These are phyloP conservation scores for Bipolaris bicolor DNA, from an alignment of 2,329 filamentous ascomycete species.

Conservation along the genomic window DNA sequence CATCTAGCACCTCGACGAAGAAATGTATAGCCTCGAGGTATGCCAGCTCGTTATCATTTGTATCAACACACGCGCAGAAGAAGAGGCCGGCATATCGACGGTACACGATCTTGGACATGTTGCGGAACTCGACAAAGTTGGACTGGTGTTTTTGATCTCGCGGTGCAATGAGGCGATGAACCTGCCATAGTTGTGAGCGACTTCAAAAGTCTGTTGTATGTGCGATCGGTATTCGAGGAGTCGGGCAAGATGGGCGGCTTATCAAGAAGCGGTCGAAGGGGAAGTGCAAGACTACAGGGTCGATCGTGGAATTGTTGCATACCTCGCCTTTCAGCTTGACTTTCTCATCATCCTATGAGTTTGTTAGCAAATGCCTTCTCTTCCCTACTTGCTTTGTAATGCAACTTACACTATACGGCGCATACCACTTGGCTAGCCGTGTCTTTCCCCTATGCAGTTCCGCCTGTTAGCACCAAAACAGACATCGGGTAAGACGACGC, in stretches of 20 bases:
- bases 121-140: slow-evolving; percentile 96
- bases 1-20: slow-evolving; percentile 97
- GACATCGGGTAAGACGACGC: neutral
- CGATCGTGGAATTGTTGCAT: slow-evolving; percentile 36
- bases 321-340: slow-evolving; percentile 98
- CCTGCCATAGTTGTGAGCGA: slow-evolving; percentile 55
- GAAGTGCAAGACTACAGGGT: neutral
- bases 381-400: neutral
- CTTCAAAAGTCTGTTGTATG: neutral
- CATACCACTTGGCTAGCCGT: slow-evolving; percentile 98
- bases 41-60: slow-evolving; percentile 97
- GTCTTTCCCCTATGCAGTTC: slow-evolving; percentile 81
- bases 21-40: slow-evolving; percentile 98
- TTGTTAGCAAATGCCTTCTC: slow-evolving; percentile 22
- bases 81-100: slow-evolving; percentile 96
- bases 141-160: slow-evolving; percentile 99
- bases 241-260: neutral
- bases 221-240: neutral
- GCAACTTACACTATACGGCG: slow-evolving; percentile 77
- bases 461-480: neutral
- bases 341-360: slow-evolving; percentile 84
- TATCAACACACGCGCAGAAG: slow-evolving; percentile 99
- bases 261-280: slow-evolving; percentile 1
- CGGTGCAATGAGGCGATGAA: slow-evolving; percentile 95
- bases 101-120: slow-evolving; percentile 92